Evolutionary conservation across 2,329 filamentous ascomycete species (phyloP).

Genomic region (Fusarium globosum): DNA sequence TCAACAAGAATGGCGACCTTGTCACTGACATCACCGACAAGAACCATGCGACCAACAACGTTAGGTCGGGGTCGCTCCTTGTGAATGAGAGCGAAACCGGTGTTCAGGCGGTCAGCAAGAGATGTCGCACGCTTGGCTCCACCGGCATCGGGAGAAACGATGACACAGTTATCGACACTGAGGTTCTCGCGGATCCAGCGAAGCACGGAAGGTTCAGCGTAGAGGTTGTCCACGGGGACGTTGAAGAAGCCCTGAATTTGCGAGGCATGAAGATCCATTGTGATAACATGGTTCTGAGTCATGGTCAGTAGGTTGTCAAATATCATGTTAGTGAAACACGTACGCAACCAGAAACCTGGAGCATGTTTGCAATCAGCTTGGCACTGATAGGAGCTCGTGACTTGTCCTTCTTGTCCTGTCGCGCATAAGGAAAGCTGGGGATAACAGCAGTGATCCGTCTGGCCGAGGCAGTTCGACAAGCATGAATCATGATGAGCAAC

Average conservation of each 20-base stretch:
- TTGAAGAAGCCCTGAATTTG: constrained; percentile 99
- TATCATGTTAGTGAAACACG: constrained; percentile 24
- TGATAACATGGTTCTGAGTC: constrained; percentile 72
- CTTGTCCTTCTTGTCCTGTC: constrained; percentile 97
- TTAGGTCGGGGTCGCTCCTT: constrained; percentile 90
- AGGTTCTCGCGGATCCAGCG: constrained; percentile 93
- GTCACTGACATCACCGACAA: constrained; percentile 93
- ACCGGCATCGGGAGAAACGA: constrained; percentile 94
- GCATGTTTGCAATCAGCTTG: constrained; percentile 96
- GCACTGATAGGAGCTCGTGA: constrained; percentile 96
- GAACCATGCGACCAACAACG: constrained; percentile 89
- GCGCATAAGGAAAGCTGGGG: constrained; percentile 95
- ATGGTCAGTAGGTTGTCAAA: constrained; percentile 9
- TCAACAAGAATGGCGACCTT: constrained; percentile 96
- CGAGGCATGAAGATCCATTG: constrained; percentile 93
- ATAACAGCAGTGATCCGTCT: constrained; percentile 95
- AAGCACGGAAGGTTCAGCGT: constrained; percentile 91
- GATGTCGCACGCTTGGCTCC: constrained; percentile 94
- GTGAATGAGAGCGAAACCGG: constrained; percentile 94
- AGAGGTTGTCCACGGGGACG: constrained; percentile 79
- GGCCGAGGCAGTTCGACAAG: constrained; percentile 76
- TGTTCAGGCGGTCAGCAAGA: constrained; percentile 90
- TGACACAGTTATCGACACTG: constrained; percentile 83
- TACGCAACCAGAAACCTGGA: constrained; percentile 88
- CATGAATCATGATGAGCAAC: constrained; percentile 97